phyloP scores from a whole-genome alignment of 345 rosid species.

The Brassica juncea region DNA sequence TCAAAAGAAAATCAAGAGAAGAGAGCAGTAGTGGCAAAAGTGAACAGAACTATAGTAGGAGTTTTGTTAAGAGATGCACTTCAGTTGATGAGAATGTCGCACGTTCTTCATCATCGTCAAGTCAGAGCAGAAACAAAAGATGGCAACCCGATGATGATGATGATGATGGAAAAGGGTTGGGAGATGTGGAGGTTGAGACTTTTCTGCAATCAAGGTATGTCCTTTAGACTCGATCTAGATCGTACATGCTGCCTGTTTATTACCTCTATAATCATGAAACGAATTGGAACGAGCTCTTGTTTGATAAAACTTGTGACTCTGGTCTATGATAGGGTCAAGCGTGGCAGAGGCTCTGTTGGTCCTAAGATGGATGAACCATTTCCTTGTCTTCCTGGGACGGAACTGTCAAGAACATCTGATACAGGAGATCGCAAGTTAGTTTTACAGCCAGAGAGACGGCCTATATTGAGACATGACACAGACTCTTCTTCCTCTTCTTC shows the following conservation, averaged over 20 bases:
- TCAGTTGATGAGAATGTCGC: slow-evolving; percentile 36
- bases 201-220: slow-evolving; percentile 80
- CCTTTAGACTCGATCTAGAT: neutral
- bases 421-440: slow-evolving; percentile 33
- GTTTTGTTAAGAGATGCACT: slow-evolving; percentile 41
- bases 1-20: slow-evolving; percentile 52
- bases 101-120: slow-evolving; percentile 47
- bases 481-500: slow-evolving; percentile 40
- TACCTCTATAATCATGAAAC: neutral
- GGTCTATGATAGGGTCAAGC: slow-evolving; percentile 63
- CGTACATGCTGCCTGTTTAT: neutral
- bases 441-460: slow-evolving; percentile 58
- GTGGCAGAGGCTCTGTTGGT: slow-evolving; percentile 88
- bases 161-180: slow-evolving; percentile 53
- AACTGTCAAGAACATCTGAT: slow-evolving; percentile 34
- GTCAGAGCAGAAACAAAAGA: slow-evolving; percentile 38
- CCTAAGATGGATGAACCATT: slow-evolving; percentile 93
- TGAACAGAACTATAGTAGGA: slow-evolving; percentile 37
- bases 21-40: slow-evolving; percentile 41
- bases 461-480: slow-evolving; percentile 19
- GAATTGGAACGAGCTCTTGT: neutral
- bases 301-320: slow-evolving; percentile 15
- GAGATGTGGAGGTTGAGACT: slow-evolving; percentile 70
- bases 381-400: slow-evolving; percentile 52
- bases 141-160: slow-evolving; percentile 39